Evolutionary conservation across 225 moss, liverwort and hornwort species (phyloP), one percentile per base, ranked within the genome.

Genomic region (Sphagnum tenellum): DNA sequence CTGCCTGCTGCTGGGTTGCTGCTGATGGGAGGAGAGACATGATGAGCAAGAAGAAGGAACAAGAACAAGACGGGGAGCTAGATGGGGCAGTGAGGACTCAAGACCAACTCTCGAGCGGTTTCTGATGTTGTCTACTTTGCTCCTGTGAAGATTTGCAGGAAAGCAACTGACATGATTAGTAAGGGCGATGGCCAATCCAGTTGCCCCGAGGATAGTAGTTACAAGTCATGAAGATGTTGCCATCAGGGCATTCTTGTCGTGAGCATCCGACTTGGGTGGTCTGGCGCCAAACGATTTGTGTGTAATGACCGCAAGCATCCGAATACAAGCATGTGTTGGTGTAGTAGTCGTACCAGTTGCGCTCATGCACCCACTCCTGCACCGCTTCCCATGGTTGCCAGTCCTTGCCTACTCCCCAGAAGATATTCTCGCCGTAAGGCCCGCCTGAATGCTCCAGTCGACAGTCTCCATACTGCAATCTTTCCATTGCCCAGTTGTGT

Each of bases 341-440:
- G 57, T 54, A 61, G 72, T 80, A 84, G 48, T 69, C 68, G 63
- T 84, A 84, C 83, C 83, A 84, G 45, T 54, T 70, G 57, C 61
- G 62, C 77, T 84, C 83, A 57, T 47, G 60, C 70, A 84, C 80
- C 83, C 83, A 84, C 6, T 77, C 75, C 2, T 10, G 61, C 5
- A 73, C 83, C 0, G 83, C 83, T 10, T 84, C 83, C 51, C 10
- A 68, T 2, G 83, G 83, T 45, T 73, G 80, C 83, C 83, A 84
- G n/a, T 70, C 56, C 65, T 84, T 84, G 1, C 83, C 83, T 3
- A 72, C 60, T 8, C 83, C 83, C 83, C 80, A 84, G 75, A 84
- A 84, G 64, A 84, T 84, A 57, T 84, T 84, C 80, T 84, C 83
- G 11, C 83, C 83, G n/a, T 84, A 84, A 3, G 83, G 80, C 3